Conservation (phyloP, 257 asterid species). For the Anisodus tanguticus region DNA sequence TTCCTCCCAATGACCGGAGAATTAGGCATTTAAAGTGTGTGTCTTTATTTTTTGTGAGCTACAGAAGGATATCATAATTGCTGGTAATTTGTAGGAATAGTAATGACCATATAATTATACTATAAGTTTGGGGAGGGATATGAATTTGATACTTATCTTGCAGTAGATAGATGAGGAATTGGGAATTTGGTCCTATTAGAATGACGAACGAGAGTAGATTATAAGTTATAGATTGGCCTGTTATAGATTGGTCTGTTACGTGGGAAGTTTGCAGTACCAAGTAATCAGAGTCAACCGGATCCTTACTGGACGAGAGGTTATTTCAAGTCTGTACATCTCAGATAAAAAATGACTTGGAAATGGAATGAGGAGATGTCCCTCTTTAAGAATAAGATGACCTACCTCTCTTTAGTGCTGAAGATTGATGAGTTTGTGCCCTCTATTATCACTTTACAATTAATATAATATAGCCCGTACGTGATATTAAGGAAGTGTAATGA, state of each 20-base stretch:
- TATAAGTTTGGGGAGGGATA: neutral
- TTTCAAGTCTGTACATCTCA: neutral
- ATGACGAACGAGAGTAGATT: neutral
- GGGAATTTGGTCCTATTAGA: too few species aligned
- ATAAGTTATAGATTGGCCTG: neutral
- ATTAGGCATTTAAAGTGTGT: too few species aligned
- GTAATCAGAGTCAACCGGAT: neutral
- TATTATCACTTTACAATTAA: neutral
- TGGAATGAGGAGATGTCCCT: neutral
- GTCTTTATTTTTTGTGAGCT: neutral
- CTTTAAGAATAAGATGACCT: slow-evolving; percentile 17
- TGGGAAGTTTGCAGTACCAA: slow-evolving; percentile 16
- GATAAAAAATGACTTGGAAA: neutral
- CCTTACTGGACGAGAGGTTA: neutral
- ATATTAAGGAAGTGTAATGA: neutral
- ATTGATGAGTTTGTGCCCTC: neutral
- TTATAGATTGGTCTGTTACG: neutral
- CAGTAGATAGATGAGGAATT: too few species aligned
- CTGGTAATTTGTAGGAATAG: neutral
- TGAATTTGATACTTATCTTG: neutral
- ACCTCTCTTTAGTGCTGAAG: neutral
- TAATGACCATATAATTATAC: neutral
- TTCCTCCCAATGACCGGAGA: too few species aligned
- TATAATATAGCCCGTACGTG: neutral
- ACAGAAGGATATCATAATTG: neutral